Evolutionary conservation across 345 rosid genomes (phyloP), one percentile per base, ranked within the genome.

Genomic region (Anastatica hierochuntica): DNA sequence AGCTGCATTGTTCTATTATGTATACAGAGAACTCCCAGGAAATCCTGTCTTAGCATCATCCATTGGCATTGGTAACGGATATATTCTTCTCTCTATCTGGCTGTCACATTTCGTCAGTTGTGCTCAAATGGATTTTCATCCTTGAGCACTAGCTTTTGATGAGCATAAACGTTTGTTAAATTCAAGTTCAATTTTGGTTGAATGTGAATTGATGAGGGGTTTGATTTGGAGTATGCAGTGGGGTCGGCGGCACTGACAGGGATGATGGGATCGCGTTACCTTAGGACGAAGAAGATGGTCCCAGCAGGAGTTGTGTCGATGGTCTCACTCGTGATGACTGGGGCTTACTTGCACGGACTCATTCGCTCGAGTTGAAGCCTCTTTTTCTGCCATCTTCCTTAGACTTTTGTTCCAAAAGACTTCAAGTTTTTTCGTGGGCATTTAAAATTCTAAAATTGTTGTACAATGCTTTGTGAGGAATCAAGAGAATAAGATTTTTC

Each of bases 281-380:
- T 69, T 72, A 83, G 63, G 63, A 82, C 98, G 4, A 77, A 78
- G 53, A 87, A 83, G 76, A 49, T 88, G 24, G 70, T 87, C 31
- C 98, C 98, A 1, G 94, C 96, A 0, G 96, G 96, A 10, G 80
- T 92, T 41, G 95, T 92, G 5, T 84, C 96, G 14, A 66, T 87
- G 0, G 63, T 84, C 44, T 92, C 96, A 2, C 65, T 92, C 9
- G 71, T 80, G 36, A 92, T 92, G 96, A 66, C 94, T 9, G 96
- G 79, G 5, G 95, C 96, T 49, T 92, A 88, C 72, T 39, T 84
- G 4, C 86, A 83, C 39, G 95, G 96, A 45, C 74, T 92, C 65
- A 31, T 82, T 64, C 95, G 88, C 6, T 56, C 44, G 33, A 64
- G 31, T 24, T 64, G 20, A 56, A 49, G 13, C 30, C 13, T 4